phyloP scores from a whole-genome alignment of 148 eudicot genomes.

The Hydrangea macrophylla region DNA sequence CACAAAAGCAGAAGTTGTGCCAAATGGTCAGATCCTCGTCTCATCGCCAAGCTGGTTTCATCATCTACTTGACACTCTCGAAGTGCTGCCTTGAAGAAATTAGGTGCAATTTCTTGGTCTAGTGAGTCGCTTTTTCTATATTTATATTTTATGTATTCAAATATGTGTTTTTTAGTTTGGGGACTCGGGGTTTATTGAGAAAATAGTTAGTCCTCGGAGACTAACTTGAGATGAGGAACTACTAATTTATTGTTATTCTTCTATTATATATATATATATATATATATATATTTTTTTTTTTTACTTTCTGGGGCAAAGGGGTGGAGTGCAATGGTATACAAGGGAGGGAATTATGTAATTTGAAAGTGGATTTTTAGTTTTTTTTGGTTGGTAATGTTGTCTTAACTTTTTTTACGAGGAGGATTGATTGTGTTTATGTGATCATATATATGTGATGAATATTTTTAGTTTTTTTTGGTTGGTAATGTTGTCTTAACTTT shows the following conservation, averaged over 20 bases:
- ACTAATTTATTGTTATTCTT: neutral
- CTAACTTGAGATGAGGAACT: neutral
- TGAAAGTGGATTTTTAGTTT: neutral
- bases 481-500: too few relatives aligned
- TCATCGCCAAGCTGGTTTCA: conserved; percentile 16
- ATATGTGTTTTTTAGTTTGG: conserved; percentile 11
- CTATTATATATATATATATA: too few relatives aligned
- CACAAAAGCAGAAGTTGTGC: too few relatives aligned
- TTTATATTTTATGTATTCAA: neutral
- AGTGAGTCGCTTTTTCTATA: conserved; percentile 16
- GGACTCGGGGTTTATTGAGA: neutral
- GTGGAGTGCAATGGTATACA: conserved; percentile 17
- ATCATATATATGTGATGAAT: too few relatives aligned
- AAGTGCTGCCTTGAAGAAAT: conserved; percentile 9
- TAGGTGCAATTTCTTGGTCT: too few relatives aligned
- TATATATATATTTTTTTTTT: too few relatives aligned
- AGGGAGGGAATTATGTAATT: conserved; percentile 14
- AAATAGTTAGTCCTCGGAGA: neutral
- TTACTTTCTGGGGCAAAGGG: neutral
- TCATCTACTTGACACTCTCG: neutral
- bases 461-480: too few relatives aligned
- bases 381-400: neutral
- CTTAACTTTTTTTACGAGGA: too few relatives aligned
- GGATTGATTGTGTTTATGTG: too few relatives aligned
- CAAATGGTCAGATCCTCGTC: too few relatives aligned